These are phyloP conservation scores for Persicaria maculosa DNA, from an alignment of 148 eudicot genomes.

Conservation along the genomic window DNA sequence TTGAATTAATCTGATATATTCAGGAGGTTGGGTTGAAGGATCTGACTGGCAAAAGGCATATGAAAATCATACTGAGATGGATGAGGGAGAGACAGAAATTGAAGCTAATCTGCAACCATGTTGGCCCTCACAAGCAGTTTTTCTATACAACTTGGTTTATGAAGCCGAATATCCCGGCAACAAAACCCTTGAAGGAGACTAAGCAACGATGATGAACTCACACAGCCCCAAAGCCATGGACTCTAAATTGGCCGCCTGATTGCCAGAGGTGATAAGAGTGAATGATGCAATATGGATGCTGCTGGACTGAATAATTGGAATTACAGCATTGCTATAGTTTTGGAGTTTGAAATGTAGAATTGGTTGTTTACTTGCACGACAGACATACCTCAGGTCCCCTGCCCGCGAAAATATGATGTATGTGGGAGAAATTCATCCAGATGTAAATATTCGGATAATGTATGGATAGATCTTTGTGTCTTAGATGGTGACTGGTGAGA, in stretches of 20 bases:
- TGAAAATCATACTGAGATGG: constrained; percentile 21
- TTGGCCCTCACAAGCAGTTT: constrained; percentile 20
- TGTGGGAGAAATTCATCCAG: too few relatives aligned
- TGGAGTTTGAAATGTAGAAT: not conserved
- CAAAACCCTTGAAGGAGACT: constrained; percentile 7
- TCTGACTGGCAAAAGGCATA: constrained; percentile 16
- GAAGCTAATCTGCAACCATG: constrained; percentile 19
- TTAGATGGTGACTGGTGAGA: too few relatives aligned
- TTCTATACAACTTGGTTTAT: constrained; percentile 20
- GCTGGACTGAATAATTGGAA: not conserved
- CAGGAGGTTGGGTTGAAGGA: constrained; percentile 20
- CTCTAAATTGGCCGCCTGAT: not conserved
- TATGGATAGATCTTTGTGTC: too few relatives aligned
- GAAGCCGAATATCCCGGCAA: not conserved
- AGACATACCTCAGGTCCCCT: too few relatives aligned
- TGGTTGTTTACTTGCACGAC: not conserved
- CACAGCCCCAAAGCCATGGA: not conserved
- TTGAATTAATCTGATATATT: not conserved
- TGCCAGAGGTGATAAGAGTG: not conserved
- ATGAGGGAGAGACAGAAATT: constrained; percentile 22
- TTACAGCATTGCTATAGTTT: not conserved
- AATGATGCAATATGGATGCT: not conserved
- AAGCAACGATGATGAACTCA: not conserved
- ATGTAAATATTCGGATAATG: too few relatives aligned
- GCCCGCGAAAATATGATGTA: too few relatives aligned